Percentiles rank a stretch among this genome's conserved stretches.
These are phyloP conservation scores for Zostera marina DNA, from an alignment of 116 monocot species.

Conservation along the genomic window DNA sequence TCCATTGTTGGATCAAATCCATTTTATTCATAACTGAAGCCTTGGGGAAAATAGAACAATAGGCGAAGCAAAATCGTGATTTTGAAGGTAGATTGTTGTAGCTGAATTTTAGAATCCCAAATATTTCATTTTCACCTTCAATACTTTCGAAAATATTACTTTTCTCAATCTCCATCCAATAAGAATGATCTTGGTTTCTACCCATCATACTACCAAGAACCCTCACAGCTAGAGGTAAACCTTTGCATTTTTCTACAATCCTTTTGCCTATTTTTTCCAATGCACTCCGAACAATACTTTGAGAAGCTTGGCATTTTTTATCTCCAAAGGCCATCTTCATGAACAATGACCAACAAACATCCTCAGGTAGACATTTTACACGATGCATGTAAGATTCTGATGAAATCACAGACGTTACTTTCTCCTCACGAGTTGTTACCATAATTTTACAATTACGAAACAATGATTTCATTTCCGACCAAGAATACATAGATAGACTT, in stretches of 20 bases:
- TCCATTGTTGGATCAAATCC: constrained; percentile 11
- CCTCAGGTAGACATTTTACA: background rate
- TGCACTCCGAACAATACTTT: background rate
- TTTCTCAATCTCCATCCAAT: background rate
- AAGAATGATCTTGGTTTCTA: background rate
- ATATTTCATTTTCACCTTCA: background rate
- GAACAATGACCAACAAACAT: constrained; percentile 2
- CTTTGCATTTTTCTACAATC: constrained; percentile 2
- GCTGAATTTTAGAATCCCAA: constrained; percentile 2
- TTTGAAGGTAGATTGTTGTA: constrained; percentile 4
- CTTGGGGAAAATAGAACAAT: constrained; percentile 11
- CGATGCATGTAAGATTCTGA: background rate
- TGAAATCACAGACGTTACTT: background rate
- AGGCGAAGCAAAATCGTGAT: constrained; percentile 7
- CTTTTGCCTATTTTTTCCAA: background rate
- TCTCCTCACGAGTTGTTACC: constrained; percentile 3
- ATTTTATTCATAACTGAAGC: constrained; percentile 2
- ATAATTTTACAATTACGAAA: background rate
- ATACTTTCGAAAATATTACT: background rate
- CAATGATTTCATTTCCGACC: background rate
- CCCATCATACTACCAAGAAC: constrained; percentile 3
- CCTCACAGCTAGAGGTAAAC: constrained; percentile 5
- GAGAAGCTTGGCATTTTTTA: too few relatives aligned
- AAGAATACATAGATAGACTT: too few relatives aligned
- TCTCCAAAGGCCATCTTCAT: background rate